Conservation (phyloP, 2,329 filamentous ascomycete species). For the Nannizzia gypsea region DNA sequence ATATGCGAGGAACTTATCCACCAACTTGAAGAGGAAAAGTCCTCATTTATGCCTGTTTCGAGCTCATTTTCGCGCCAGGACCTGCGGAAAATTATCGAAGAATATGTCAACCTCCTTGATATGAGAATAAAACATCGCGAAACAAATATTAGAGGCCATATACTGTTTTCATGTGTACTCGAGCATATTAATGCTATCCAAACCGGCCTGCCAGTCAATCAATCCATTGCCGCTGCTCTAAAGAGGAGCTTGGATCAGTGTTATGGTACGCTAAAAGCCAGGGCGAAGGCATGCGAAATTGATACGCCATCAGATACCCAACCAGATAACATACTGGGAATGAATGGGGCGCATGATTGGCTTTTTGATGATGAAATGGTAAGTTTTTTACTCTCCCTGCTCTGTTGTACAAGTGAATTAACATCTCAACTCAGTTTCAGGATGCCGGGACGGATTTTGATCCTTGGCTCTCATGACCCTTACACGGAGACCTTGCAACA, state of each 20-base stretch:
- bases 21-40: constrained; percentile 10
- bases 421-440: background rate
- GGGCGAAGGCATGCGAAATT: background rate
- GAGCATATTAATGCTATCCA: background rate
- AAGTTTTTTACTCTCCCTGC: background rate
- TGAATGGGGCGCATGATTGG: background rate
- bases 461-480: constrained; percentile 4
- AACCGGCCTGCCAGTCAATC: background rate
- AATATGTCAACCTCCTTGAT: constrained; percentile 2
- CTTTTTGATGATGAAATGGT: background rate
- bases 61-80: constrained; percentile 6
- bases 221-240: background rate
- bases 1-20: constrained; percentile 9
- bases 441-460: background rate
- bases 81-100: constrained; percentile 7
- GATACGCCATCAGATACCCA: background rate
- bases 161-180: constrained; percentile 4
- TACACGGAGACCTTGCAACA: too few relatives aligned
- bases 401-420: background rate
- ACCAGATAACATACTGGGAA: background rate
- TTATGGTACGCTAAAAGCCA: background rate
- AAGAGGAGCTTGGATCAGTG: background rate
- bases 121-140: constrained; percentile 11
- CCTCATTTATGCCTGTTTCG: constrained; percentile 5
- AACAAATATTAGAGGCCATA: constrained; percentile 12